Base-by-base conservation (phyloP, 805 yeast genomes). In the Cyberlindnera maritima region DNA sequence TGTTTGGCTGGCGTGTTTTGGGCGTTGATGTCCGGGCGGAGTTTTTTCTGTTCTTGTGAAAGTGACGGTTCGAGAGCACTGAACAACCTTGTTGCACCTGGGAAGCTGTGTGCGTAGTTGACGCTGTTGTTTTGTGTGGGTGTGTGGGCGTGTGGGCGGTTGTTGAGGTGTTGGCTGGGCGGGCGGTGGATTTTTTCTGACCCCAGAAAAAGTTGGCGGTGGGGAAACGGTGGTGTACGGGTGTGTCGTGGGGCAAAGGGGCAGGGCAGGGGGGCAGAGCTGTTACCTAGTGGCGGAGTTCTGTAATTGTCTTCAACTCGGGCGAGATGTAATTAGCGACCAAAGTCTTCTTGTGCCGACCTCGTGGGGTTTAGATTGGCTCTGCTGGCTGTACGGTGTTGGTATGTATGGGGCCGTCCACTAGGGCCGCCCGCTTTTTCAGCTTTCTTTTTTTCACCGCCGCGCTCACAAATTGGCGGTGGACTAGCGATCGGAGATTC, bases 171-270 rank as follows among this genome's bases (percentile, higher is more conserved):
- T 35, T 35, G 10, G 25, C 37, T 35, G 37, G 25, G 9, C 37
- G 35, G 35, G 35, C 35, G 35, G 35, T 35, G 23, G n/a, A 19
- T 35, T 38, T 14, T 17, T 26, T 38, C 23, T 28, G 31, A 38
- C 41, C 41, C 41, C 41, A 38, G 41, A 28, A 38, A 26, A 38
- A 12, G 39, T 25, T 26, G 41, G 41, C 31, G 41, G 41, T 38
- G 41, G 41, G 41, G 41, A 38, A 38, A 12, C 18, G 19, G 20
- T 32, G 35, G 35, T 32, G 35, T 32, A 11, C 35, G 35, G 35
- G 19, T 32, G 35, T 32, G 7, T 14, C 31, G 31, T 14, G 31
- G 31, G n/a, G 28, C 28, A 25, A 25, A 25, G 11, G 28, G 11
- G 11, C 11, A 11, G 28, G 28, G 28, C 11, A 25, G 28, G 28